Percentiles rank a stretch among this genome's conserved stretches.
Conservation (phyloP, 1,139 yeast species). For the Candida tunisiensis region DNA sequence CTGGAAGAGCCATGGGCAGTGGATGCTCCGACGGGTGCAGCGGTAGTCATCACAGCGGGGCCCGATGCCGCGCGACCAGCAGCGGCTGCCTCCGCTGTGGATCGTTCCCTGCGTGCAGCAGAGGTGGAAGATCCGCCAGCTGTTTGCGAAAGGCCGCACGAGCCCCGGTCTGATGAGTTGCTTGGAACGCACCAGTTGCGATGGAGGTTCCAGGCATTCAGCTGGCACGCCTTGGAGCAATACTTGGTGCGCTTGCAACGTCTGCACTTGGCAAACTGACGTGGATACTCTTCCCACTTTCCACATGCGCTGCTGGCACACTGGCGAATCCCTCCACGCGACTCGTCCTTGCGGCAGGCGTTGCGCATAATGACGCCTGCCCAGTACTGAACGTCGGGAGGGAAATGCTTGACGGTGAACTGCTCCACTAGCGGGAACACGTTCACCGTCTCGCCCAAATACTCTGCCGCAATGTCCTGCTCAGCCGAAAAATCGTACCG, state of each 20-base stretch:
- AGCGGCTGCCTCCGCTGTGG: too few species aligned
- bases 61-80: too few species aligned
- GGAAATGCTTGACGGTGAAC: conserved; percentile 55
- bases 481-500: conserved; percentile 29
- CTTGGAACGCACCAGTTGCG: conserved; percentile 81
- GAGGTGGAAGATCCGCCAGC: too few species aligned
- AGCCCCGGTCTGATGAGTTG: conserved; percentile 6
- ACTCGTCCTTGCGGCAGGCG: conserved; percentile 81
- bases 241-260: conserved; percentile 90
- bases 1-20: too few species aligned
- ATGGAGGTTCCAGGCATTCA: conserved; percentile 84
- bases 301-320: conserved; percentile 92
- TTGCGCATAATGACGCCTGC: conserved; percentile 94
- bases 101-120: too few species aligned
- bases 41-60: too few species aligned
- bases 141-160: conserved; percentile 1
- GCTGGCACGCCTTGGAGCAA: conserved; percentile 84
- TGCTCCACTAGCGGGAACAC: conserved; percentile 84
- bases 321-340: conserved; percentile 79
- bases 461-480: conserved; percentile 28
- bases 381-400: conserved; percentile 84
- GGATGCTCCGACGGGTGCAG: too few species aligned
- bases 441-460: conserved; percentile 36
- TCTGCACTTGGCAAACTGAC: conserved; percentile 89
- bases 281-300: conserved; percentile 82